phyloP scores from a whole-genome alignment of 2,329 filamentous ascomycete genomes.

The Hymenoscyphus repandus region DNA sequence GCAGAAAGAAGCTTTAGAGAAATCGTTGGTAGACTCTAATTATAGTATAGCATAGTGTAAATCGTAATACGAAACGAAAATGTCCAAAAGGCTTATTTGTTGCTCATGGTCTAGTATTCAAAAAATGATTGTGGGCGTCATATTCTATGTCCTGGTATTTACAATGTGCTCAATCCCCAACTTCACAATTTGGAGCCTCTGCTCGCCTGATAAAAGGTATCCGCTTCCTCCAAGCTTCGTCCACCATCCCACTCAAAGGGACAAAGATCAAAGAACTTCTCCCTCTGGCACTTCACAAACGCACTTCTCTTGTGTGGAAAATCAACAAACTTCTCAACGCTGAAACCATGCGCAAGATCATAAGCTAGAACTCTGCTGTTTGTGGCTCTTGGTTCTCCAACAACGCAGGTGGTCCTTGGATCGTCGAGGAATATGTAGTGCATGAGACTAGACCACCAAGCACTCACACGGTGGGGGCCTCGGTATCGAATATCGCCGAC shows the following conservation, averaged over 20 bases:
- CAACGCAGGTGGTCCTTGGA: constrained; percentile 49
- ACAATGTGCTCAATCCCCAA: background rate
- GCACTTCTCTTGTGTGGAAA: constrained; percentile 36
- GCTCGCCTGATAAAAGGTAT: constrained; percentile 19
- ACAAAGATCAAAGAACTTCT: constrained; percentile 40
- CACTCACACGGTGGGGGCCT: constrained; percentile 54
- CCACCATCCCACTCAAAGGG: constrained; percentile 44
- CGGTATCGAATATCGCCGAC: constrained; percentile 54
- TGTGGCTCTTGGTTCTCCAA: constrained; percentile 68
- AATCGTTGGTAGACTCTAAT: too few relatives aligned
- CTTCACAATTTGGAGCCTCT: constrained; percentile 1
- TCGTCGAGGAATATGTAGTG: constrained; percentile 60
- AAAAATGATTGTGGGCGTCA: background rate
- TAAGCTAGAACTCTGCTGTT: constrained; percentile 57
- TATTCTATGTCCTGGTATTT: background rate
- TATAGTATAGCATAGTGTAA: too few relatives aligned
- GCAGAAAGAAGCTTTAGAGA: too few relatives aligned
- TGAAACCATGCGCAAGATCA: constrained; percentile 30
- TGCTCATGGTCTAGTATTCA: too few relatives aligned
- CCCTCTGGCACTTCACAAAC: constrained; percentile 32
- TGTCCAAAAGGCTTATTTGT: too few relatives aligned
- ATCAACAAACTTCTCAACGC: constrained; percentile 34
- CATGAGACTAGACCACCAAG: constrained; percentile 58
- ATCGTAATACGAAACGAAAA: too few relatives aligned
- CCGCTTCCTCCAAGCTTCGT: constrained; percentile 39